Conservation (phyloP, 1,284 basidiomycete species). For the Ganoderma sinense region DNA sequence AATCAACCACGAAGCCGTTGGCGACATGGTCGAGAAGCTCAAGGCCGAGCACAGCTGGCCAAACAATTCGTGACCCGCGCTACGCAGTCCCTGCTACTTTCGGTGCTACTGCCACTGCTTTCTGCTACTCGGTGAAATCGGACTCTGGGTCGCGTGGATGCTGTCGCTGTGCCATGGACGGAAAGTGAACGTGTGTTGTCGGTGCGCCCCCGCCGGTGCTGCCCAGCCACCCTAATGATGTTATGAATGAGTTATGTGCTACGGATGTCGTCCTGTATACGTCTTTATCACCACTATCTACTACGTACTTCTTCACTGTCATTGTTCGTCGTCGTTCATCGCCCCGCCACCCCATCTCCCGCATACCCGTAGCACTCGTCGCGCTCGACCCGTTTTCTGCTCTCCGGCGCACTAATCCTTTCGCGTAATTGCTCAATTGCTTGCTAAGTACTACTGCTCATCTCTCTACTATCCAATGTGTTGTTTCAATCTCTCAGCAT, state of each 20-base stretch:
- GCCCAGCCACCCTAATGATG: conserved; percentile 23
- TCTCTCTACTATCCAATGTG: conserved; percentile 8
- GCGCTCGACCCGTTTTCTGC: conserved; percentile 21
- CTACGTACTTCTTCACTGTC: conserved; percentile 8
- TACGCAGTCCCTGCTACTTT: conserved; percentile 6
- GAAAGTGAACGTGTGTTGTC: conserved; percentile 2
- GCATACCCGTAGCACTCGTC: conserved; percentile 25
- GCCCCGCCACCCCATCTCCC: background rate
- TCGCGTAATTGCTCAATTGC: conserved; percentile 26
- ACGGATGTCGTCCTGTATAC: conserved; percentile 8
- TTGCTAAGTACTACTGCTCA: conserved; percentile 10
- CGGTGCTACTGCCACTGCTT: background rate
- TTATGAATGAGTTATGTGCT: conserved; percentile 36
- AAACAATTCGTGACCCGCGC: conserved; percentile 38
- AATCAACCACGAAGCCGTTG: conserved; percentile 70
- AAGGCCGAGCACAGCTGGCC: conserved; percentile 82
- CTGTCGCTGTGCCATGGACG: conserved; percentile 1
- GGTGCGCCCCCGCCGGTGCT: background rate
- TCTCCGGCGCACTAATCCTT: conserved; percentile 26
- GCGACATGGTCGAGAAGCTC: conserved; percentile 82
- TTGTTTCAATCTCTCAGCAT: conserved; percentile 17
- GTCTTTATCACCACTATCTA: conserved; percentile 17
- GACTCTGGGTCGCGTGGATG: background rate
- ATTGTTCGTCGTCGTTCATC: conserved; percentile 1
- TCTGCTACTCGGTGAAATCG: conserved; percentile 1